Conservation (phyloP, 2,329 filamentous ascomycete species). For the Fonsecaea pedrosoi region DNA sequence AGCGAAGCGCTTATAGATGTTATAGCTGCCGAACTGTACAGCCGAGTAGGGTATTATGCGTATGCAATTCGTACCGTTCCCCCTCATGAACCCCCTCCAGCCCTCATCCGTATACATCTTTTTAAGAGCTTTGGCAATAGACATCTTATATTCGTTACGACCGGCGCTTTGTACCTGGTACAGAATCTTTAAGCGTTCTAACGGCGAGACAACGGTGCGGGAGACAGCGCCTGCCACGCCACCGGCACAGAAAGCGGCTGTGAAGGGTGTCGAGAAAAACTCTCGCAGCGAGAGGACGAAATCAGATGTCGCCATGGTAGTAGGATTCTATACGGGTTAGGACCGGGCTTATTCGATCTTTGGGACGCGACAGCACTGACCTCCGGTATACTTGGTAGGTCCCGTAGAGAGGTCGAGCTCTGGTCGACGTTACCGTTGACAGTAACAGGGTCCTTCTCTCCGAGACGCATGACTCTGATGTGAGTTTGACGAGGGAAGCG, state of each 20-base stretch:
- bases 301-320: conserved; percentile 35
- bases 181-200: conserved; percentile 96
- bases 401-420: conserved; percentile 31
- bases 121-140: conserved; percentile 81
- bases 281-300: conserved; percentile 42
- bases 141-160: conserved; percentile 90
- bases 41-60: conserved; percentile 98
- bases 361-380: conserved; percentile 28
- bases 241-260: conserved; percentile 91
- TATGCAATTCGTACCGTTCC: conserved; percentile 97
- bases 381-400: conserved; percentile 36
- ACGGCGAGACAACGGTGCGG: conserved; percentile 91
- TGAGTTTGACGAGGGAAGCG: conserved; percentile 11
- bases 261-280: conserved; percentile 77
- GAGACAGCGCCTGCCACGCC: conserved; percentile 97
- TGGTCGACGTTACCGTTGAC: conserved; percentile 36
- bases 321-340: conserved; percentile 29
- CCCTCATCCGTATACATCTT: conserved; percentile 99
- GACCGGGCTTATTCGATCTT: conserved; percentile 15
- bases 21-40: conserved; percentile 97
- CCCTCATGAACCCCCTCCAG: conserved; percentile 95
- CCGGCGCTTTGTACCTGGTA: conserved; percentile 93
- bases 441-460: conserved; percentile 36
- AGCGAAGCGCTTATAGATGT: conserved; percentile 91
- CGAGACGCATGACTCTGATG: conserved; percentile 34